A percentile compares a stretch with the other conserved stretches of the same genome.
Conservation (phyloP, 2,329 filamentous ascomycete genomes). For the Bipolaris victoriae region DNA sequence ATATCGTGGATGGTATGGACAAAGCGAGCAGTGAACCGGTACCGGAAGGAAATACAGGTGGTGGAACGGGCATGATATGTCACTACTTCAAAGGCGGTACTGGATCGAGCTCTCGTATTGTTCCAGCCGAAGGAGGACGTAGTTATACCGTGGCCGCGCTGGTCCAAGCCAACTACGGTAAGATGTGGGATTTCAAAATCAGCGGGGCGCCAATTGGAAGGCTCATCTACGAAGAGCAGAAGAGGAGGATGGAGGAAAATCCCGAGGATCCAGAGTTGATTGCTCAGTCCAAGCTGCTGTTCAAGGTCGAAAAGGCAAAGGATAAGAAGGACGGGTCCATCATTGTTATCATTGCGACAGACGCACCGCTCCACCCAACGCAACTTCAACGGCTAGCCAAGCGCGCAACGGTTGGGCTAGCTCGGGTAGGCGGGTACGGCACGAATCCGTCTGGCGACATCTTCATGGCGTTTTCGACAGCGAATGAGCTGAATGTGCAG, state of each 20-base stretch:
- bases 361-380: slow-evolving; percentile 64
- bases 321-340: slow-evolving; percentile 68
- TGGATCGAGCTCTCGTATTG: slow-evolving; percentile 64
- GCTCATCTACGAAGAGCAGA: slow-evolving; percentile 58
- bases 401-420: slow-evolving; percentile 66
- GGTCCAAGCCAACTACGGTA: slow-evolving; percentile 71
- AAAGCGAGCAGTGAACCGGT: slow-evolving; percentile 59
- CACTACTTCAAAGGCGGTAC: slow-evolving; percentile 72
- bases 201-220: slow-evolving; percentile 67
- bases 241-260: slow-evolving; percentile 44
- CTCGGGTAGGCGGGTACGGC: slow-evolving; percentile 66
- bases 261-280: slow-evolving; percentile 35
- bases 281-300: slow-evolving; percentile 36
- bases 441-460: slow-evolving; percentile 69
- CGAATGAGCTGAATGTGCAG: slow-evolving; percentile 58
- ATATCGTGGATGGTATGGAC: slow-evolving; percentile 62
- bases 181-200: slow-evolving; percentile 62
- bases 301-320: slow-evolving; percentile 44
- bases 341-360: slow-evolving; percentile 66
- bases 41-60: slow-evolving; percentile 67
- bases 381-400: slow-evolving; percentile 65
- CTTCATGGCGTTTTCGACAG: slow-evolving; percentile 71
- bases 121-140: slow-evolving; percentile 45
- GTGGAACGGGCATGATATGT: slow-evolving; percentile 72
- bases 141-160: slow-evolving; percentile 66